phyloP scores from a whole-genome alignment of 2,329 filamentous ascomycete species.

The Sodiomyces alkalinus region DNA sequence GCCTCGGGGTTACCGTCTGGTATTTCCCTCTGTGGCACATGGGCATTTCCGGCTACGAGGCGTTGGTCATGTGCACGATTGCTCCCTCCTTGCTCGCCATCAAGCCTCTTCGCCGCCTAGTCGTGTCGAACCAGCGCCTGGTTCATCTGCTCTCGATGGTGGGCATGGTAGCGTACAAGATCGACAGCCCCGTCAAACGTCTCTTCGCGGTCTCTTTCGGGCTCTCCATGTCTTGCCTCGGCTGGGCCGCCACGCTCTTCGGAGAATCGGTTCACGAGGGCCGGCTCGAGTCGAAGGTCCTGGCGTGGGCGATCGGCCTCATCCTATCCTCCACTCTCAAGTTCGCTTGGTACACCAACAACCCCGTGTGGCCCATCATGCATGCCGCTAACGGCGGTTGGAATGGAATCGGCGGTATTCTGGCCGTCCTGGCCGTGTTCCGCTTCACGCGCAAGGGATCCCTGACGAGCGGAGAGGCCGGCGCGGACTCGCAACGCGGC shows the following conservation, averaged over 20 bases:
- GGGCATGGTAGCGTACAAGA: slow-evolving; percentile 66
- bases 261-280: slow-evolving; percentile 59
- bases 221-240: slow-evolving; percentile 64
- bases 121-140: slow-evolving; percentile 52
- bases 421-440: slow-evolving; percentile 63
- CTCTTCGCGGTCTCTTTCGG: slow-evolving; percentile 72
- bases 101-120: slow-evolving; percentile 48
- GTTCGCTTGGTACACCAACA: slow-evolving; percentile 87
- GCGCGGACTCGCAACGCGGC: slow-evolving; percentile 24
- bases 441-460: slow-evolving; percentile 56
- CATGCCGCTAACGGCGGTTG: slow-evolving; percentile 79
- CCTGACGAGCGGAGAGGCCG: slow-evolving; percentile 21
- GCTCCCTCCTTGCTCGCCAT: slow-evolving; percentile 69
- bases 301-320: slow-evolving; percentile 69
- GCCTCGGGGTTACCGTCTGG: slow-evolving; percentile 81
- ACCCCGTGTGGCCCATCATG: slow-evolving; percentile 93
- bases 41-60: slow-evolving; percentile 95
- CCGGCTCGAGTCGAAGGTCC: slow-evolving; percentile 66
- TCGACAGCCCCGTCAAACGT: slow-evolving; percentile 56
- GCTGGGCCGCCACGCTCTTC: slow-evolving; percentile 72
- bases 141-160: slow-evolving; percentile 64
- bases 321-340: slow-evolving; percentile 79
- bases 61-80: slow-evolving; percentile 68
- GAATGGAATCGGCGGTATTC: slow-evolving; percentile 67
- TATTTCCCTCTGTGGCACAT: slow-evolving; percentile 99